Evolutionary conservation across 2,329 filamentous ascomycete genomes (phyloP).

Genomic region (Zopfia rhizophila): DNA sequence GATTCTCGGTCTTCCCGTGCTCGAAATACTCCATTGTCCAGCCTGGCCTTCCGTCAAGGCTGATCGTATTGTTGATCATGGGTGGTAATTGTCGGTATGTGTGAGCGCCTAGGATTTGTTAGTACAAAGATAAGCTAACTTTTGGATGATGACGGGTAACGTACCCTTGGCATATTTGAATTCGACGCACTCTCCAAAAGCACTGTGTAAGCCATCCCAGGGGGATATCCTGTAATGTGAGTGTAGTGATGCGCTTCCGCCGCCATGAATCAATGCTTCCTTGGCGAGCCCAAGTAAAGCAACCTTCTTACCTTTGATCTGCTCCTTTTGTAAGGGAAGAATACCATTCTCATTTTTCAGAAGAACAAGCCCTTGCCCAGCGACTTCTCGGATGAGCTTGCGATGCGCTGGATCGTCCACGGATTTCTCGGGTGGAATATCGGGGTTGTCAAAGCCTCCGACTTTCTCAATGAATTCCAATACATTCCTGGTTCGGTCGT

Average conservation of each 20-base stretch:
- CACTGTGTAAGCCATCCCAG: constrained; percentile 35
- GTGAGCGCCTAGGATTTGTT: constrained; percentile 34
- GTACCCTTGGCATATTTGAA: constrained; percentile 44
- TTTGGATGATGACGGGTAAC: background rate
- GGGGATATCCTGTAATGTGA: constrained; percentile 41
- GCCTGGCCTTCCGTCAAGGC: constrained; percentile 38
- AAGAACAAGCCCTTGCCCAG: constrained; percentile 74
- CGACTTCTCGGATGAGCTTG: constrained; percentile 71
- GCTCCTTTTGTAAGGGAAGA: constrained; percentile 72
- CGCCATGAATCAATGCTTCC: constrained; percentile 46
- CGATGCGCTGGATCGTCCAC: constrained; percentile 71
- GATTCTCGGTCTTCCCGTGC: constrained; percentile 30
- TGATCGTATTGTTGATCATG: constrained; percentile 37
- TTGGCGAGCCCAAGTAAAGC: constrained; percentile 78
- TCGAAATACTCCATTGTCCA: constrained; percentile 45
- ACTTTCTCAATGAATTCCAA: constrained; percentile 74
- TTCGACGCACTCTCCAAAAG: constrained; percentile 40
- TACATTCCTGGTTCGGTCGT: constrained; percentile 41
- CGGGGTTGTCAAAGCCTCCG: constrained; percentile 69
- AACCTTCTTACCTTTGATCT: constrained; percentile 64
- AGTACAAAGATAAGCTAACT: background rate
- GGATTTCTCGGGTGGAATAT: constrained; percentile 66
- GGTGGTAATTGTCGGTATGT: constrained; percentile 47
- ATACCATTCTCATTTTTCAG: constrained; percentile 75
- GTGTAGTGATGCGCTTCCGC: constrained; percentile 43